A percentile compares a stretch with the other conserved stretches of the same genome.
Evolutionary conservation across 2,329 filamentous ascomycete genomes (phyloP).

Genomic region (Penicillium psychrosexuale): DNA sequence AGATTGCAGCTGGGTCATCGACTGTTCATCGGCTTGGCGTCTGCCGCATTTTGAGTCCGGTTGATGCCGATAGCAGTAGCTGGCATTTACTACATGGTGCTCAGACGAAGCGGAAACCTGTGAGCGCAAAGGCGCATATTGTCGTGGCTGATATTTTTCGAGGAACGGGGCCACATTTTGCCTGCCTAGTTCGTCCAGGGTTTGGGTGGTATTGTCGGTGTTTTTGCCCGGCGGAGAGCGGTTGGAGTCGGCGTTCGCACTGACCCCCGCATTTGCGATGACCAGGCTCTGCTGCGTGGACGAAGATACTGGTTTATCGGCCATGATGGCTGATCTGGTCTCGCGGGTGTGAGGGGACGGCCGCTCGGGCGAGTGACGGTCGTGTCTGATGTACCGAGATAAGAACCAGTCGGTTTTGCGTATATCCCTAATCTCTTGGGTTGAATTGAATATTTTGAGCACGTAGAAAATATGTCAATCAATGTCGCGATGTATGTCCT

Average conservation of each 20-base stretch:
- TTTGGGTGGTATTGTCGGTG: conserved; percentile 34
- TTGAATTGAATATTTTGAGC: neutral
- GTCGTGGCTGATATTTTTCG: conserved; percentile 80
- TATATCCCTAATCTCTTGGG: neutral
- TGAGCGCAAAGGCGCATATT: conserved; percentile 74
- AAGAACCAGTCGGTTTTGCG: neutral
- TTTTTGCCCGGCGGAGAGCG: conserved; percentile 26
- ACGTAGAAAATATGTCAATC: neutral
- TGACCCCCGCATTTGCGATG: conserved; percentile 16
- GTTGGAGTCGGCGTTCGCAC: conserved; percentile 23
- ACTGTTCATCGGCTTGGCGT: conserved; percentile 86
- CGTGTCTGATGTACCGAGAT: neutral
- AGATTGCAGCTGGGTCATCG: conserved; percentile 93
- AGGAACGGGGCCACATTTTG: conserved; percentile 85
- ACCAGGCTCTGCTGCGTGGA: conserved; percentile 2
- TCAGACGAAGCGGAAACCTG: conserved; percentile 30
- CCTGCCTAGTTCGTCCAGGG: conserved; percentile 61
- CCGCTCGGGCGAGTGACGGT: neutral
- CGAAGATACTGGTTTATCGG: conserved; percentile 4
- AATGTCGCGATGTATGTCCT: neutral
- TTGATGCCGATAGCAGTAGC: conserved; percentile 91
- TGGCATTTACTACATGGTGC: conserved; percentile 64
- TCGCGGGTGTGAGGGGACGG: neutral
- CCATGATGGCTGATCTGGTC: neutral
- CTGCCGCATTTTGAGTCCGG: conserved; percentile 85